Evolutionary conservation across 176 grass and related monocot genomes (phyloP), one percentile per base, ranked within the genome.

Genomic region (Oryza longistaminata): DNA sequence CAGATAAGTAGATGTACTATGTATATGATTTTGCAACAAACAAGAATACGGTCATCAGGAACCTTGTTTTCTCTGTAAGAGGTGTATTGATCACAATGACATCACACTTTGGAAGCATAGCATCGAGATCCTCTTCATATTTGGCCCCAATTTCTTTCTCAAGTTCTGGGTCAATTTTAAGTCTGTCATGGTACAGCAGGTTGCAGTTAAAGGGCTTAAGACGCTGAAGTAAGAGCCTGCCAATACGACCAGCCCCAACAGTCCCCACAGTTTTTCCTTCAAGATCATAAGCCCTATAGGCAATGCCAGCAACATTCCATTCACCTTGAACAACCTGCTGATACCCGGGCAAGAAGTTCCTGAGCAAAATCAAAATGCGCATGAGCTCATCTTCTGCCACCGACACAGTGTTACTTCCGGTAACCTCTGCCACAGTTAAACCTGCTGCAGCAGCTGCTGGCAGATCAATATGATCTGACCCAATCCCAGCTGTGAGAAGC

Each of bases 51-150:
- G 50, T 76, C 25, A 78, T 80, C 19, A 0, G 66, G 71, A 34
- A 98, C 96, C 91, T 98, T 24, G 91, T 98, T 91, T 95, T 98
- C 74, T 95, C 96, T 5, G 96, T 95, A 53, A 98, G 96, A 81
- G 93, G 96, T 21, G 79, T 94, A 82, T 98, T 98, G 72, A 95
- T 91, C 64, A 98, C 96, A 52, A 98, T 68, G 10, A 95, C 76
- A 82, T 98, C 96, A 61, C 96, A 98, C 60, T 95, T 95, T 39
- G 90, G 91, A 71, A 95, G 92, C 95, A 97, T 97, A 25, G 87
- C 73, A 81, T 97, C 92, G 14, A 97, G 82, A 82, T 97, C 92
- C 78, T 95, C 91, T 82, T 95, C 91, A 75, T 87, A 95, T 86
- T 91, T 93, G 4, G 92, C 95, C 48, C 92, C 91, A 75, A 89